These are phyloP conservation scores for Canariomyces notabilis DNA, from an alignment of 2,329 filamentous ascomycete genomes.

Conservation along the genomic window DNA sequence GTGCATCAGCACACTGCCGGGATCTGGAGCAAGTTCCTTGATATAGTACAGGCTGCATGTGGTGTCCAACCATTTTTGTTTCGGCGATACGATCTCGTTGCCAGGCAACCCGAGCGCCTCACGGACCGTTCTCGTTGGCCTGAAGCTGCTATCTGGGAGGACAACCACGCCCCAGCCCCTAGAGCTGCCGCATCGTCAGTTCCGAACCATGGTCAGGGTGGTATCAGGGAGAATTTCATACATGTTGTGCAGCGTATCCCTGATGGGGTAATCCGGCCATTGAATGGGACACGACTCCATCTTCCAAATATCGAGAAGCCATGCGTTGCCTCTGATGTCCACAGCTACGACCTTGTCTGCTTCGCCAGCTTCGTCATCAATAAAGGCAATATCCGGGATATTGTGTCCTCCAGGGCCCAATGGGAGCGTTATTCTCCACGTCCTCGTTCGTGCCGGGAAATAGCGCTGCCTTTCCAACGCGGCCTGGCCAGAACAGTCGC, in stretches of 20 bases:
- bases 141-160: slow-evolving; percentile 41
- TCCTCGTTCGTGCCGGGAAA: slow-evolving; percentile 39
- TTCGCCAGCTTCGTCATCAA: slow-evolving; percentile 40
- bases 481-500: slow-evolving; percentile 16
- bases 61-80: slow-evolving; percentile 20
- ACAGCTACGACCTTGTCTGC: slow-evolving; percentile 48
- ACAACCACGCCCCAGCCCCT: slow-evolving; percentile 48
- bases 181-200: slow-evolving; percentile 11
- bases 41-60: slow-evolving; percentile 25
- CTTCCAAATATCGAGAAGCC: slow-evolving; percentile 51
- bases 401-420: slow-evolving; percentile 40
- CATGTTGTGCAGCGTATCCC: neutral
- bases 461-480: slow-evolving; percentile 28
- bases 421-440: slow-evolving; percentile 47
- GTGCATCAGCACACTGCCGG: neutral
- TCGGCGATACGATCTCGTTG: slow-evolving; percentile 19
- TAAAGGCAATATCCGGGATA: slow-evolving; percentile 50
- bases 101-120: slow-evolving; percentile 30
- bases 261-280: slow-evolving; percentile 22
- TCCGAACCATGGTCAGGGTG: neutral
- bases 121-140: slow-evolving; percentile 26
- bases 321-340: slow-evolving; percentile 45
- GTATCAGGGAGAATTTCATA: neutral
- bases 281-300: slow-evolving; percentile 26
- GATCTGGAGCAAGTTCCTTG: slow-evolving; percentile 16